These are phyloP conservation scores for Adansonia rubrostipa DNA, from an alignment of 441 rosid species.

Conservation along the genomic window DNA sequence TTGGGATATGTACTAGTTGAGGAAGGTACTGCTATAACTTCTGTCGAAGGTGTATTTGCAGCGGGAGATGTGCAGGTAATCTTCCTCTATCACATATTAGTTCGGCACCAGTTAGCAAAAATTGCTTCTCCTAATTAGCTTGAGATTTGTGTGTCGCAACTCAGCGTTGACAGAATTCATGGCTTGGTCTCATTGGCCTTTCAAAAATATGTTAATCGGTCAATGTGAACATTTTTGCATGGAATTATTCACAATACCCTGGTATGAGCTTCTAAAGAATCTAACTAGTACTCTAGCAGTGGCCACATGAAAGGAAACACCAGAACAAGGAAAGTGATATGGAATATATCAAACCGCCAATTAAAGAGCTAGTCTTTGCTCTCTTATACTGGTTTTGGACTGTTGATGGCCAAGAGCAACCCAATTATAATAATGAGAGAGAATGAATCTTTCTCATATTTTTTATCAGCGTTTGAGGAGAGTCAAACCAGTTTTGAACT, in stretches of 20 bases:
- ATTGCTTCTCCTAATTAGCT: slow-evolving; percentile 6
- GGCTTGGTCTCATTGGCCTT: not conserved
- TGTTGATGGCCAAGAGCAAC: not conserved
- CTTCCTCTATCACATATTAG: slow-evolving; percentile 25
- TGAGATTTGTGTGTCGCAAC: slow-evolving; percentile 24
- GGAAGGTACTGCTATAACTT: slow-evolving; percentile 84
- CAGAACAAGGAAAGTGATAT: not conserved
- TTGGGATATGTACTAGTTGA: slow-evolving; percentile 76
- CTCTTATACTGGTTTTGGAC: not conserved
- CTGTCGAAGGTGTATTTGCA: slow-evolving; percentile 92
- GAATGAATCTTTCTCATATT: not conserved
- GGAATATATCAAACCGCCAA: not conserved
- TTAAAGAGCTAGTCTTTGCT: not conserved
- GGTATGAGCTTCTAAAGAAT: not conserved
- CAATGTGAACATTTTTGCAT: not conserved
- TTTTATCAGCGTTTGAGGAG: not conserved
- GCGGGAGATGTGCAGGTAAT: slow-evolving; percentile 99
- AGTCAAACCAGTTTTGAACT: not conserved
- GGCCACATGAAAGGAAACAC: slow-evolving; percentile 3
- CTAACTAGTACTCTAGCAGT: not conserved
- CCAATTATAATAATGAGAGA: not conserved
- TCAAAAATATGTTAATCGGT: not conserved
- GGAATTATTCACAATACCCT: not conserved
- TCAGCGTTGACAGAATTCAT: not conserved
- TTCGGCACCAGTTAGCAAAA: slow-evolving; percentile 13